Base-by-base conservation (phyloP, 2,329 filamentous ascomycete genomes). In the Talaromyces sp. region DNA sequence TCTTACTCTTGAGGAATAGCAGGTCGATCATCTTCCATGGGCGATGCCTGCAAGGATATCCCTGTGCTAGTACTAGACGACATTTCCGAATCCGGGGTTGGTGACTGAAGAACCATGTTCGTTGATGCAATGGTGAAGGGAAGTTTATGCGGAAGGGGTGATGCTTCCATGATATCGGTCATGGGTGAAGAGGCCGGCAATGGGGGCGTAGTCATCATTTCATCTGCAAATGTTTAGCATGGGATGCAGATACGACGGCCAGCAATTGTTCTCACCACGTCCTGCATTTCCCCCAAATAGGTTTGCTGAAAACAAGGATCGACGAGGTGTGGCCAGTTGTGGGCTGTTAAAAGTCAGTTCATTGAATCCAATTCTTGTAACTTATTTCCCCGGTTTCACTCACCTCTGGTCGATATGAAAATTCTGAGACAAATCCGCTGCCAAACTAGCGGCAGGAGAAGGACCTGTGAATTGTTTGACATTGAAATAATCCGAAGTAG, bases 351-450 rank as follows among this genome's bases (percentile, higher is more conserved):
- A n/a, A 22, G 50, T 52, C n/a, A 52, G n/a, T 17, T 19, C 22
- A 39, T 52, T 43, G 31, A 17, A 13, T 39, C 33, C 33, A 9
- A 33, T 13, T 28, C 25, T 28, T 13, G 19, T 2, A 33, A 33
- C 15, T 41, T 9, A 10, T n/a, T 33, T 28, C 7, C 25, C 19
- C 31, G 25, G 11, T 25, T 51, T 41, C 63, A 61, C 62, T 65
- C 63, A 97, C 93, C 92, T 97, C 70, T 88, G 91, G 75, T 97
- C 92, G 72, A 97, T 89, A 71, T 93, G 89, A 73, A 97, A 96
- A 79, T 97, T 99, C 72, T 96, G 91, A 59, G 92, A 97, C 67
- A 97, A 82, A 76, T 99, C 94, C 62, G 91, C 92, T 41, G 92
- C 93, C 65, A 99, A 79, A 69, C 90, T 96, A 54, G 91, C 86